A percentile compares a stretch with the other conserved stretches of the same genome.
These are phyloP conservation scores for Arabis hirsuta DNA, from an alignment of 345 rosid genomes.

Conservation along the genomic window DNA sequence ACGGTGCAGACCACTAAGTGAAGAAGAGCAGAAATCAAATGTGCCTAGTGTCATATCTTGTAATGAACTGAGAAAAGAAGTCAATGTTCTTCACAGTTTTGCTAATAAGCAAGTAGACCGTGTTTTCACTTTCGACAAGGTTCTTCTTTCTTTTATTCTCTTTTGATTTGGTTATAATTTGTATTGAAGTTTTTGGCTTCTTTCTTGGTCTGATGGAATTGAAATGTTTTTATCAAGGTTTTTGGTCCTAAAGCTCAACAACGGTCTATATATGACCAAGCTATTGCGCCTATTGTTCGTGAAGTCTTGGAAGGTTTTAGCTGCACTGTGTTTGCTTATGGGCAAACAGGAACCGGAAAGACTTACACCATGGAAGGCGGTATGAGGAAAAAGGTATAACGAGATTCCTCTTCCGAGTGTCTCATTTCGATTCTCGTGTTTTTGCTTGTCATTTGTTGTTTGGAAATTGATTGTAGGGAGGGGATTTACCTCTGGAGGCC, in stretches of 20 bases:
- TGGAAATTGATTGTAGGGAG: slow-evolving; percentile 54
- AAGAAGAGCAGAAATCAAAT: slow-evolving; percentile 76
- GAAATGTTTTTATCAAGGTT: slow-evolving; percentile 48
- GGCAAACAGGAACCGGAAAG: slow-evolving; percentile 92
- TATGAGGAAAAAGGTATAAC: slow-evolving; percentile 76
- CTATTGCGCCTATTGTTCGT: slow-evolving; percentile 78
- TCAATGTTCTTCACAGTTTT: slow-evolving; percentile 65
- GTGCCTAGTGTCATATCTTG: slow-evolving; percentile 68
- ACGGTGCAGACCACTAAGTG: slow-evolving; percentile 84
- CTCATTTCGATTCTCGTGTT: neutral
- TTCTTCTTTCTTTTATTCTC: neutral
- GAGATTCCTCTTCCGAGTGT: neutral
- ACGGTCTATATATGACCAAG: slow-evolving; percentile 92
- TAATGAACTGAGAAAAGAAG: slow-evolving; percentile 80
- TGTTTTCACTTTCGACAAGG: slow-evolving; percentile 87
- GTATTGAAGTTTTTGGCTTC: neutral
- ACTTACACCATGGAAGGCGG: slow-evolving; percentile 98
- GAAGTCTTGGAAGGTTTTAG: slow-evolving; percentile 95
- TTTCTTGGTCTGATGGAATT: neutral
- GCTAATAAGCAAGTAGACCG: slow-evolving; percentile 86
- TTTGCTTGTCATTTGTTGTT: neutral
- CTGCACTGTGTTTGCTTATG: slow-evolving; percentile 94
- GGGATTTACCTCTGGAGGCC: slow-evolving; percentile 89
- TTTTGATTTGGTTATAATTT: neutral
- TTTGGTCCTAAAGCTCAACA: slow-evolving; percentile 96